Percentiles rank a stretch among this genome's conserved stretches.
Conservation (phyloP, 1,139 yeast genomes). For the Magnusiomyces suaveolens region DNA sequence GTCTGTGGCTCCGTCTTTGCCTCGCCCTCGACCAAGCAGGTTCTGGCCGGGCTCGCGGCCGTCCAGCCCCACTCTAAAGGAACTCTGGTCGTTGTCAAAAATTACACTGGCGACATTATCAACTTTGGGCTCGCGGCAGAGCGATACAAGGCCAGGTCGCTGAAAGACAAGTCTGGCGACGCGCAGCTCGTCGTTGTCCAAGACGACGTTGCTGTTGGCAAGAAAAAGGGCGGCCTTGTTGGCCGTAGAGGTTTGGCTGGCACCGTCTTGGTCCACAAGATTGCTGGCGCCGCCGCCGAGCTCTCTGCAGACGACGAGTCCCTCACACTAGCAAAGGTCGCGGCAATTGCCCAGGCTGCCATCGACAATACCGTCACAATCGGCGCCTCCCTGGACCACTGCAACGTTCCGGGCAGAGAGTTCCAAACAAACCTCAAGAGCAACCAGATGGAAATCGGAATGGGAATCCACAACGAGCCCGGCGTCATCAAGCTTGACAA, state of each 20-base stretch:
- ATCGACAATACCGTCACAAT: constrained; percentile 67
- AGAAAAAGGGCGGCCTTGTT: constrained; percentile 75
- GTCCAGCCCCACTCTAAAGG: constrained; percentile 46
- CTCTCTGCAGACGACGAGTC: constrained; percentile 29
- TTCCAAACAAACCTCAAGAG: constrained; percentile 45
- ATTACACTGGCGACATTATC: constrained; percentile 87
- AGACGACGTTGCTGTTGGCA: constrained; percentile 90
- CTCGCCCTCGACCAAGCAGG: constrained; percentile 84
- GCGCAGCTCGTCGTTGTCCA: constrained; percentile 58
- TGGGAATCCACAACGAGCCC: constrained; percentile 95
- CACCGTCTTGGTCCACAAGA: constrained; percentile 75
- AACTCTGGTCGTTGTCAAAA: constrained; percentile 68
- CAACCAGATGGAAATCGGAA: constrained; percentile 75
- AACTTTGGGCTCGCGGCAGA: constrained; percentile 91
- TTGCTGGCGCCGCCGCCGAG: constrained; percentile 65
- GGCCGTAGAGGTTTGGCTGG: constrained; percentile 94
- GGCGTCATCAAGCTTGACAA: constrained; percentile 66
- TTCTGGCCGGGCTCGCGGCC: constrained; percentile 59
- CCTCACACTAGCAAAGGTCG: constrained; percentile 40
- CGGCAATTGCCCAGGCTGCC: constrained; percentile 50
- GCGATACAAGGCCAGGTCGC: constrained; percentile 50
- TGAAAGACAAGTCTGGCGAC: background rate
- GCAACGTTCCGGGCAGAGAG: constrained; percentile 74
- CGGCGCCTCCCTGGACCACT: constrained; percentile 83
- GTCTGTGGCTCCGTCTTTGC: constrained; percentile 87